phyloP scores from a whole-genome alignment of 78 protist genomes.

The Cavenderia fasciculata region DNA sequence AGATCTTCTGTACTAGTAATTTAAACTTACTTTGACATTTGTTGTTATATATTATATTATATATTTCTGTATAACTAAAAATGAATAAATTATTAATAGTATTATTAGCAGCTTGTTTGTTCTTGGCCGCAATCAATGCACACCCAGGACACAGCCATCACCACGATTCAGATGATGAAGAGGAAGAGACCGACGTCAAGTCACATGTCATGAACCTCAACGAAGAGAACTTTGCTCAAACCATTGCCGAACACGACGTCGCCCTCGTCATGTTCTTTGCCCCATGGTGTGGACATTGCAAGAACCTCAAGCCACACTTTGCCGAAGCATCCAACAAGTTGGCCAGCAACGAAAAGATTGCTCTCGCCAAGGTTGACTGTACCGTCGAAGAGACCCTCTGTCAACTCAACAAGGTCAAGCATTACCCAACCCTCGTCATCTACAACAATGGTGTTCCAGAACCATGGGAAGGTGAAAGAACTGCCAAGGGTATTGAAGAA shows the following conservation, averaged over 20 bases:
- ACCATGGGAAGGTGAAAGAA: constrained; percentile 89
- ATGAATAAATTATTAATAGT: constrained; percentile 28
- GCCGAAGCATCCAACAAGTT: constrained; percentile 68
- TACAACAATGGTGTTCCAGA: constrained; percentile 78
- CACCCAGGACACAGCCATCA: constrained; percentile 26
- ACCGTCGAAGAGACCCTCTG: constrained; percentile 50
- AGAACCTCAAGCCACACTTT: constrained; percentile 86
- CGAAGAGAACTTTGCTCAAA: neutral
- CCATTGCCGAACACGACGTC: constrained; percentile 34
- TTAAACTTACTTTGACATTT: no score
- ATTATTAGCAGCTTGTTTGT: neutral
- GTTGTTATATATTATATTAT: no score
- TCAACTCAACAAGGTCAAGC: constrained; percentile 21
- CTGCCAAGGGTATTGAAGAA: constrained; percentile 74
- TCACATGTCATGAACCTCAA: neutral
- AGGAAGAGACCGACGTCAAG: neutral
- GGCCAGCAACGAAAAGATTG: constrained; percentile 23
- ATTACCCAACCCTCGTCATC: constrained; percentile 74
- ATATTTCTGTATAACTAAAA: neutral
- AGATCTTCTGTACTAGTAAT: no score
- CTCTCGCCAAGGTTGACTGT: constrained; percentile 76
- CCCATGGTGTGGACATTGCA: constrained; percentile 93
- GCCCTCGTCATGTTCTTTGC: constrained; percentile 46
- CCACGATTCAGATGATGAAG: constrained; percentile 19
- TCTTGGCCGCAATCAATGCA: constrained; percentile 7